Percentiles rank a stretch among this genome's conserved stretches.
Conservation (phyloP, 2,329 filamentous ascomycete genomes). For the Fusarium ramigenum region DNA sequence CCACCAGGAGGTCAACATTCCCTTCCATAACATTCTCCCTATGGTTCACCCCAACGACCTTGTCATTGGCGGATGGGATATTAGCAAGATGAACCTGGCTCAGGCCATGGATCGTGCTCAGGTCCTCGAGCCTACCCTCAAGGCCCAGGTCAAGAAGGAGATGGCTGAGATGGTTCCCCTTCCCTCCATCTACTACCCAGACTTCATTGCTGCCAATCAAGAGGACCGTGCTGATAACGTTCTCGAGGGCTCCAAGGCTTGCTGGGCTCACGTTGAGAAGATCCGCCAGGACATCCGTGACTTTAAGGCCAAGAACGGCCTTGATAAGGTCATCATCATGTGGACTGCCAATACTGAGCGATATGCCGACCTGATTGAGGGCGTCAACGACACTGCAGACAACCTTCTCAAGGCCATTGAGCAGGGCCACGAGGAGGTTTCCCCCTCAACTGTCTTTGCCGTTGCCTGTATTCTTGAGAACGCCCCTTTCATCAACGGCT, state of each 20-base stretch:
- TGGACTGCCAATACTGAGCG: slow-evolving; percentile 99
- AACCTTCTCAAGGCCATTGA: slow-evolving; percentile 91
- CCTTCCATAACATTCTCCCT: slow-evolving; percentile 91
- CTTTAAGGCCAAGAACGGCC: slow-evolving; percentile 84
- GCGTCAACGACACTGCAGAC: slow-evolving; percentile 96
- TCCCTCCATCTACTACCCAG: slow-evolving; percentile 97
- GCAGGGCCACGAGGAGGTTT: slow-evolving; percentile 86
- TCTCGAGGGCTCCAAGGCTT: slow-evolving; percentile 84
- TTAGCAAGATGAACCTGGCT: slow-evolving; percentile 88
- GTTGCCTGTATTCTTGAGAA: slow-evolving; percentile 92
- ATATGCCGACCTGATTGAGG: slow-evolving; percentile 85
- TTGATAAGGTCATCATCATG: slow-evolving; percentile 96
- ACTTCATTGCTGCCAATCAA: slow-evolving; percentile 99
- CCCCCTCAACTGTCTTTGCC: slow-evolving; percentile 94
- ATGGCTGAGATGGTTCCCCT: slow-evolving; percentile 89
- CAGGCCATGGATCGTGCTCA: slow-evolving; percentile 94
- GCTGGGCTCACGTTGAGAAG: slow-evolving; percentile 87
- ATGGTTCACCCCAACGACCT: slow-evolving; percentile 98
- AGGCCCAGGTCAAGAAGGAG: slow-evolving; percentile 89
- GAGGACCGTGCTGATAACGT: slow-evolving; percentile 95
- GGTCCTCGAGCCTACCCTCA: slow-evolving; percentile 95
- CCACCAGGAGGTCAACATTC: slow-evolving; percentile 91
- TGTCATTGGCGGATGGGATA: slow-evolving; percentile 96
- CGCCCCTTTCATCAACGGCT: slow-evolving; percentile 97
- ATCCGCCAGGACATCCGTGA: slow-evolving; percentile 93